These are phyloP conservation scores for Agarophyton chilense DNA, from an alignment of 23 red algal species.

Conservation along the genomic window DNA sequence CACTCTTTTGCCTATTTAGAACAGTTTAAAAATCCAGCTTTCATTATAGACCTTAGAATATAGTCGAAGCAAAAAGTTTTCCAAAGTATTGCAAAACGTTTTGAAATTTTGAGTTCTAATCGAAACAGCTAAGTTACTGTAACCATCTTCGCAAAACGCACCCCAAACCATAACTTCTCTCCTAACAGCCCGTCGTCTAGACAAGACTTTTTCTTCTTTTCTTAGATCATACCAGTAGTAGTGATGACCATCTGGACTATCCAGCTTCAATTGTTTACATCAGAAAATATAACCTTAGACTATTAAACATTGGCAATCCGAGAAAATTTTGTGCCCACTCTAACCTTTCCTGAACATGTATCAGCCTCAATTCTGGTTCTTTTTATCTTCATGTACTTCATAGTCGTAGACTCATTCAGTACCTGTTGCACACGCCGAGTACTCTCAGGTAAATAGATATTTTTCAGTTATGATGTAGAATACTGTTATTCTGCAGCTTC, in stretches of 20 bases:
- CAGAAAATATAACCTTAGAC: neutral
- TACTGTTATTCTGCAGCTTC: too few relatives aligned
- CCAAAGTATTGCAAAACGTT: neutral
- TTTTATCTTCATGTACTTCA: too few relatives aligned
- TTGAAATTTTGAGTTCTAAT: neutral
- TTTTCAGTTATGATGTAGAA: too few relatives aligned
- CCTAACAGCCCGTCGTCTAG: neutral
- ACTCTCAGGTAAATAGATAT: too few relatives aligned
- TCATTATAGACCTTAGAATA: neutral
- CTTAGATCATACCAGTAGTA: conserved; percentile 25
- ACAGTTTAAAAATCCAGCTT: neutral
- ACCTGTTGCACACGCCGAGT: too few relatives aligned
- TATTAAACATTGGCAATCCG: too few relatives aligned
- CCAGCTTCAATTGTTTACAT: conserved; percentile 20
- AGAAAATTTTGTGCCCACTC: too few relatives aligned
- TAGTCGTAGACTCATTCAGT: too few relatives aligned
- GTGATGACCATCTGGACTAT: neutral
- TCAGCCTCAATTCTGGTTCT: too few relatives aligned
- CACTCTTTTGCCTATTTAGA: neutral
- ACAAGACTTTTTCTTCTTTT: neutral
- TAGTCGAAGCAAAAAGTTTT: neutral
- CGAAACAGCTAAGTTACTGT: neutral
- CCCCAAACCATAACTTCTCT: neutral
- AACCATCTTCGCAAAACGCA: neutral
- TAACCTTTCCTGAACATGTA: too few relatives aligned